phyloP scores from a whole-genome alignment of 2,329 filamentous ascomycete genomes.

The Apiospora phragmitis region DNA sequence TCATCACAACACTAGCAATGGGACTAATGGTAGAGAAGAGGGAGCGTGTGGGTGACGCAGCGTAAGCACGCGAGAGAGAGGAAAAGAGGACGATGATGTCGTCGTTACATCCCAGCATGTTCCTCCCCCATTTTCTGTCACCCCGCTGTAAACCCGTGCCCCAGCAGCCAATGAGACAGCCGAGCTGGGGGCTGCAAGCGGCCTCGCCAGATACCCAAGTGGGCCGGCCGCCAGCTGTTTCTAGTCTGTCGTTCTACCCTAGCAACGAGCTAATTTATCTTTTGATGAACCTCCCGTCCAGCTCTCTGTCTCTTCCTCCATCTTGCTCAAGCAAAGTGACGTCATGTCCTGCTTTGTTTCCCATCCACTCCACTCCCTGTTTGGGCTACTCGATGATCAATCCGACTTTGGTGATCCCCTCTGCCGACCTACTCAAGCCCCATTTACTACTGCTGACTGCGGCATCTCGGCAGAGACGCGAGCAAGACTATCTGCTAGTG shows the following conservation, averaged over 20 bases:
- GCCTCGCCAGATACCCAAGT: neutral
- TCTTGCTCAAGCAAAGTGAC: neutral
- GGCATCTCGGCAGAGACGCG: neutral
- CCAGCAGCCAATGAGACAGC: neutral
- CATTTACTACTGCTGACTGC: neutral
- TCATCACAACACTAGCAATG: neutral
- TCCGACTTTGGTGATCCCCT: neutral
- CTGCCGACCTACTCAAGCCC: neutral
- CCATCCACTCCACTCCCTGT: neutral
- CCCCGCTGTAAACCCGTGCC: neutral
- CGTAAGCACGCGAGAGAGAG: neutral
- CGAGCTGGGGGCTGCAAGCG: neutral
- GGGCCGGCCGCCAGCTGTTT: neutral
- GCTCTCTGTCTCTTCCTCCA: neutral
- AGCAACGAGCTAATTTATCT: neutral
- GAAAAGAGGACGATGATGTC: constrained; percentile 4
- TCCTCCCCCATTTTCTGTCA: neutral
- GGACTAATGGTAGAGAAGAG: neutral
- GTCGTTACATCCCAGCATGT: neutral
- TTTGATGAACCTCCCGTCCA: neutral
- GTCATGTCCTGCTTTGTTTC: neutral
- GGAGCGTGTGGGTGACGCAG: neutral
- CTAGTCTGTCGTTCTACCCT: neutral
- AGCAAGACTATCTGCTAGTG: neutral
- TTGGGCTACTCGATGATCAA: neutral